A percentile compares a stretch with the other conserved stretches of the same genome.
phyloP scores from a whole-genome alignment of 2,329 filamentous ascomycete genomes.

The Beauveria medogensis region DNA sequence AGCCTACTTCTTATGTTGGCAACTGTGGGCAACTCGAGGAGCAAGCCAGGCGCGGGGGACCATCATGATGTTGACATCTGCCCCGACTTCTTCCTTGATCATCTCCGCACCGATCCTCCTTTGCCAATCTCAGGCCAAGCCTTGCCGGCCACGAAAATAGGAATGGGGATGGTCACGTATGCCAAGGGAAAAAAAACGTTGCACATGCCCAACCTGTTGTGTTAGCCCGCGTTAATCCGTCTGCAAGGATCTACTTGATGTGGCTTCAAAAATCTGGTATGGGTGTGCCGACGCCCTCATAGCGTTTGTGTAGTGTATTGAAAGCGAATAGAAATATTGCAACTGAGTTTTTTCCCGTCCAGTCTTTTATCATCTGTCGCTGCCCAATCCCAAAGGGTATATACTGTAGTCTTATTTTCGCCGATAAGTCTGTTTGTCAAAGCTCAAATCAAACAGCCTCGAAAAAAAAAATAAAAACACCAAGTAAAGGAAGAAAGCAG shows the following conservation, averaged over 20 bases:
- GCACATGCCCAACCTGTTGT: not conserved
- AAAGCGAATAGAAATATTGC: not conserved
- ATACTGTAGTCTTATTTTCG: not conserved
- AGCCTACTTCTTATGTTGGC: no score
- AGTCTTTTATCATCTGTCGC: not conserved
- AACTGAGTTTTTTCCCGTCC: not conserved
- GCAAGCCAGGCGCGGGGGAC: no score
- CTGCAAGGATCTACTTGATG: not conserved
- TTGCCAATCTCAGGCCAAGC: not conserved
- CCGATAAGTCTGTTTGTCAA: not conserved
- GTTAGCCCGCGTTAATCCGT: not conserved
- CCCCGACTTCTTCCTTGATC: conserved; percentile 5
- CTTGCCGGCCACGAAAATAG: not conserved
- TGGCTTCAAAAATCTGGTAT: not conserved
- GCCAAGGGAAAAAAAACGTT: not conserved
- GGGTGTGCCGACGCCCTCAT: not conserved
- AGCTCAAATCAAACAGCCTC: not conserved
- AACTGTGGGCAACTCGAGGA: no score
- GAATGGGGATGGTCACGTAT: not conserved
- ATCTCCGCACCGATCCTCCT: not conserved
- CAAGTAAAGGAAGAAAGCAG: not conserved
- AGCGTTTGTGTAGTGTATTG: not conserved
- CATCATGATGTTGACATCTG: not conserved
- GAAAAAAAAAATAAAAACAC: not conserved
- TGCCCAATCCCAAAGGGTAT: conserved; percentile 1